Percentiles rank a stretch among this genome's conserved stretches.
Evolutionary conservation across 2,329 filamentous ascomycete species (phyloP).

Genomic region (Diaporthe velutina): DNA sequence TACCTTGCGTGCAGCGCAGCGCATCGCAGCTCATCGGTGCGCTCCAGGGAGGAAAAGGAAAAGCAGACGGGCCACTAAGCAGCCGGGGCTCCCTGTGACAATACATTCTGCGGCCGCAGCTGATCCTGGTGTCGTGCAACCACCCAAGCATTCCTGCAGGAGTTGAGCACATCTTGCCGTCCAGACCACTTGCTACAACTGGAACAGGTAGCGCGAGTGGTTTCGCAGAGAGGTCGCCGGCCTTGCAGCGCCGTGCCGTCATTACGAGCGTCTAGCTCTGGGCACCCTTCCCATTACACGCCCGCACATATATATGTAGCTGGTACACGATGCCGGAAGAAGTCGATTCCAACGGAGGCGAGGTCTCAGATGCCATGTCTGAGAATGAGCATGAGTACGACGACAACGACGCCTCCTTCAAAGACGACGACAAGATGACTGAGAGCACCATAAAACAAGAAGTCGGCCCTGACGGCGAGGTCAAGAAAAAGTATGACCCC

Average conservation of each 20-base stretch:
- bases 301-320: conserved; percentile 60
- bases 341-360: conserved; percentile 64
- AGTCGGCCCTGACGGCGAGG: conserved; percentile 60
- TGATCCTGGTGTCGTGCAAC: conserved; percentile 45
- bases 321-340: conserved; percentile 69
- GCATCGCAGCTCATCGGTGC: conserved; percentile 32
- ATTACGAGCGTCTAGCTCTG: conserved; percentile 42
- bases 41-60: conserved; percentile 33
- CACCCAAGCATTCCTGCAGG: conserved; percentile 47
- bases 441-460: conserved; percentile 59
- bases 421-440: conserved; percentile 67
- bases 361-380: conserved; percentile 70
- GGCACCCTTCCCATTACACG: conserved; percentile 29
- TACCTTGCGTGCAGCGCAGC: conserved; percentile 30
- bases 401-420: conserved; percentile 57
- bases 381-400: conserved; percentile 71
- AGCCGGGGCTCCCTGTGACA: conserved; percentile 40
- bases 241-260: conserved; percentile 51
- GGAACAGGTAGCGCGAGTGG: conserved; percentile 38
- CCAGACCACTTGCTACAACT: conserved; percentile 37
- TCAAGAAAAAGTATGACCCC: conserved; percentile 79
- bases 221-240: conserved; percentile 42
- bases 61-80: conserved; percentile 30
- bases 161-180: conserved; percentile 37
- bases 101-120: conserved; percentile 46